phyloP scores from a whole-genome alignment of 2,329 filamentous ascomycete species.

The Cyanodermella asteris region DNA sequence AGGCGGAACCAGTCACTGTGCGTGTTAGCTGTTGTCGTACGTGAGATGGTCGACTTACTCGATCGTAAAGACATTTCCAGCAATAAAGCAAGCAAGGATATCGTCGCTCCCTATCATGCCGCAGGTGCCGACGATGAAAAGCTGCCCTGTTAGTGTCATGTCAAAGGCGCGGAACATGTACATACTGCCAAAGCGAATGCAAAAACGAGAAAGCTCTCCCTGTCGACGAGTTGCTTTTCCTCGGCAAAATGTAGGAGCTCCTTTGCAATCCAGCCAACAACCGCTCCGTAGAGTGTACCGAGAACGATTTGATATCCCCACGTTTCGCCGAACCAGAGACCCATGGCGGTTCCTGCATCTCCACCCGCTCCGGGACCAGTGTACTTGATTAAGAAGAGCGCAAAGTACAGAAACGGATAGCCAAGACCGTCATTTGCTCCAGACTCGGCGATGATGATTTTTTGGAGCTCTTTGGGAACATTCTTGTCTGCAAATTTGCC shows the following conservation, averaged over 20 bases:
- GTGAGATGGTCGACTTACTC: constrained; percentile 27
- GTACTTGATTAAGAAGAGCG: constrained; percentile 65
- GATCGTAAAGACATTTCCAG: constrained; percentile 77
- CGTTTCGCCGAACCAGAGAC: constrained; percentile 65
- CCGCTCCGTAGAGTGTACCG: constrained; percentile 53
- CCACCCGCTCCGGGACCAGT: constrained; percentile 33
- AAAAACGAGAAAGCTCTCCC: constrained; percentile 74
- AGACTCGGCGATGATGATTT: constrained; percentile 61
- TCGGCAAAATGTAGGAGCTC: constrained; percentile 69
- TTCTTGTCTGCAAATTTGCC: constrained; percentile 85
- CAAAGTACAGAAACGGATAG: constrained; percentile 73
- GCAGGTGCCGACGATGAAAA: constrained; percentile 73
- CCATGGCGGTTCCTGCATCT: constrained; percentile 45
- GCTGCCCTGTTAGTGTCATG: constrained; percentile 13
- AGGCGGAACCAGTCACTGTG: constrained; percentile 68
- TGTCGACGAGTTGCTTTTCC: constrained; percentile 57
- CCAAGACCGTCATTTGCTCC: constrained; percentile 78
- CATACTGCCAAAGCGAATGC: constrained; percentile 56
- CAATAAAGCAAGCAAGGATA: constrained; percentile 77
- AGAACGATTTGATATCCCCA: constrained; percentile 67
- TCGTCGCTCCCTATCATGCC: constrained; percentile 78
- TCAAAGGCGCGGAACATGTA: constrained; percentile 4
- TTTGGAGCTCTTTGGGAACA: constrained; percentile 59
- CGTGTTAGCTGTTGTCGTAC: constrained; percentile 6
- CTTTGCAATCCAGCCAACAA: constrained; percentile 63